A percentile compares a stretch with the other conserved stretches of the same genome.
Evolutionary conservation across 495 filamentous ascomycete genomes (phyloP).

Genomic region (Podospora australis): DNA sequence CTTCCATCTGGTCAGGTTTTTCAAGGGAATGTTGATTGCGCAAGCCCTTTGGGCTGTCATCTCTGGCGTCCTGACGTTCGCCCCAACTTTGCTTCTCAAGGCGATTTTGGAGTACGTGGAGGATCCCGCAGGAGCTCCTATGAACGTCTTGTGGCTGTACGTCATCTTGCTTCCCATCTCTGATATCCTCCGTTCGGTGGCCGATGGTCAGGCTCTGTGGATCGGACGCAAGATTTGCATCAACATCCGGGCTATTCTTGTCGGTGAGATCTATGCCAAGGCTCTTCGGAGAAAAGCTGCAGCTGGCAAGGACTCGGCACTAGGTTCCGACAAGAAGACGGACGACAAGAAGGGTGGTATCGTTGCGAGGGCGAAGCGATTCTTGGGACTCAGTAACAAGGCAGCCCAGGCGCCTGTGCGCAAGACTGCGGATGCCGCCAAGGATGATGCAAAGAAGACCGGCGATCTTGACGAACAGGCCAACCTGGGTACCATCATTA

Average conservation of each 20-base stretch:
- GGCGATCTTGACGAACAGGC: slow-evolving; percentile 61
- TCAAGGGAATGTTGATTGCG: slow-evolving; percentile 65
- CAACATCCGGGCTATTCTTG: slow-evolving; percentile 84
- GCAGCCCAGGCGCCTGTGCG: slow-evolving; percentile 24
- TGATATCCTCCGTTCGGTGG: slow-evolving; percentile 67
- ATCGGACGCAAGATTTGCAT: slow-evolving; percentile 92
- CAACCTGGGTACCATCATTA: slow-evolving; percentile 94
- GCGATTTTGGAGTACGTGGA: slow-evolving; percentile 92
- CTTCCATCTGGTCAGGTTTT: slow-evolving; percentile 77
- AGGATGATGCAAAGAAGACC: slow-evolving; percentile 32
- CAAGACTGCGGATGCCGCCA: slow-evolving; percentile 24
- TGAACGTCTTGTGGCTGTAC: slow-evolving; percentile 92
- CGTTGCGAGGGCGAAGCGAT: slow-evolving; percentile 36
- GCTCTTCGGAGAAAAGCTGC: slow-evolving; percentile 87
- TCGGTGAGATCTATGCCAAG: slow-evolving; percentile 97
- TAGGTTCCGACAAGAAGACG: slow-evolving; percentile 48
- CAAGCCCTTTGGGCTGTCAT: slow-evolving; percentile 77
- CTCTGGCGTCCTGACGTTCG: slow-evolving; percentile 76
- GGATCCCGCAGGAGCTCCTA: slow-evolving; percentile 66
- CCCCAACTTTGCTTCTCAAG: slow-evolving; percentile 83
- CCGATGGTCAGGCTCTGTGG: slow-evolving; percentile 84
- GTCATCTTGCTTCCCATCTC: slow-evolving; percentile 83
- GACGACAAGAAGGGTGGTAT: slow-evolving; percentile 44
- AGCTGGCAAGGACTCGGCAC: slow-evolving; percentile 60
- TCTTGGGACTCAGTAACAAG: slow-evolving; percentile 56